Evolutionary conservation across 768 basidiomycete species (phyloP), one percentile per base, ranked within the genome.

Genomic region (Trametes cinnabarina): DNA sequence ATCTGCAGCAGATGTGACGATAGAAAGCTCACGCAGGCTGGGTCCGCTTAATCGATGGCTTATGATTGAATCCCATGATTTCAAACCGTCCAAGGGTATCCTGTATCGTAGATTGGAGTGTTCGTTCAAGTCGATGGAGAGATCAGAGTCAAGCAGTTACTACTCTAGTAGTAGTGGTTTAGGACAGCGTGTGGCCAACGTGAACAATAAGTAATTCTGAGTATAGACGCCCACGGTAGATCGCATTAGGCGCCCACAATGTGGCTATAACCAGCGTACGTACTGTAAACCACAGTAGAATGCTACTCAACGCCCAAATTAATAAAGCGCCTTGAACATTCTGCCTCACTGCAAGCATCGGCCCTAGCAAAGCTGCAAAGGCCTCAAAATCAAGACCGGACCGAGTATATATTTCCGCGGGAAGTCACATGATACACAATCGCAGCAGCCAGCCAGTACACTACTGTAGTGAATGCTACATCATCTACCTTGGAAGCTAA

Each of bases 61-160:
- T 55, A 46, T 44, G 47, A 15, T 8, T 55, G 20, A 55, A 55
- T 11, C 54, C 54, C 54, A 55, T 48, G 2, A 8, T 22, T 6
- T n/a, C n/a, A n/a, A n/a, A n/a, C n/a, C n/a, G n/a, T n/a, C n/a
- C 19, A 23, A 32, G 34, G 2, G 19, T 15, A 17, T 28, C 2
- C 3, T 28, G 32, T 10, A 40, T n/a, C n/a, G n/a, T n/a, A n/a
- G n/a, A n/a, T n/a, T n/a, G n/a, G n/a, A n/a, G n/a, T n/a, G n/a
- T n/a, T n/a, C n/a, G n/a, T n/a, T n/a, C n/a, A n/a, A n/a, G n/a
- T n/a, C n/a, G n/a, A n/a, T n/a, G n/a, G n/a, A n/a, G n/a, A n/a
- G n/a, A n/a, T n/a, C n/a, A n/a, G n/a, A n/a, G n/a, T n/a, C n/a
- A n/a, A n/a, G n/a, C n/a, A n/a, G n/a, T n/a, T n/a, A n/a, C n/a